Evolutionary conservation across 169 alveolate genomes (phyloP), one percentile per base, ranked within the genome.

Genomic region (Cystoisospora suis): DNA sequence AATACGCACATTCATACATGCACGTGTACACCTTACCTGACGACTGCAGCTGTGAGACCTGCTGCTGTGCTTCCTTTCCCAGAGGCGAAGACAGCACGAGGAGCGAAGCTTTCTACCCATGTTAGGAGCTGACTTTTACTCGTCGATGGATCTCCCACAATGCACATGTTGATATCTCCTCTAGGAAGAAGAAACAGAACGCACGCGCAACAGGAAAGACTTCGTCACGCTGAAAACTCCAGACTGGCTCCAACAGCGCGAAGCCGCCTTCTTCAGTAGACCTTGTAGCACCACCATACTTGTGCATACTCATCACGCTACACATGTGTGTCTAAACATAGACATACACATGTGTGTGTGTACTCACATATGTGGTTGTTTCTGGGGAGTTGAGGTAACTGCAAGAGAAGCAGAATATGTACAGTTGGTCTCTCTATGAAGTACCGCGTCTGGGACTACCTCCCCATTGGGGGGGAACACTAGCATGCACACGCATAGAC

Each of bases 11-110:
- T n/a, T n/a, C n/a, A n/a, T n/a, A n/a, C n/a, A n/a, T n/a, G n/a
- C n/a, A n/a, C n/a, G n/a, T n/a, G n/a, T n/a, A n/a, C n/a, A 44
- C 34, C 69, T 44, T 27, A 87, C 91, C 91, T 36, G 89, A 99
- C 93, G 59, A 98, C 99, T 75, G 99, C 99, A 7, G 98, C 98
- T 0, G 99, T 99, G 56, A 99, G 97, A 87, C 99, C 99, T 56
- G 99, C 99, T 0, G 99, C 99, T 32, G 99, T 96, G 32, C 99
- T 99, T 34, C 99, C 99, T 93, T 99, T 99, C 38, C 99, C 92
- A 3, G 92, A 75, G 27, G 99, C 98, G 94, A 97, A 97, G 38
- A 99, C 99, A 27, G 98, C 96, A 86, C 99, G 96, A 29, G 98
- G 98, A 93, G 98, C 97, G 56, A 99, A 98, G 93, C 98, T 96